phyloP scores from a whole-genome alignment of 2,329 filamentous ascomycete genomes.

The Sporothrix inflata region DNA sequence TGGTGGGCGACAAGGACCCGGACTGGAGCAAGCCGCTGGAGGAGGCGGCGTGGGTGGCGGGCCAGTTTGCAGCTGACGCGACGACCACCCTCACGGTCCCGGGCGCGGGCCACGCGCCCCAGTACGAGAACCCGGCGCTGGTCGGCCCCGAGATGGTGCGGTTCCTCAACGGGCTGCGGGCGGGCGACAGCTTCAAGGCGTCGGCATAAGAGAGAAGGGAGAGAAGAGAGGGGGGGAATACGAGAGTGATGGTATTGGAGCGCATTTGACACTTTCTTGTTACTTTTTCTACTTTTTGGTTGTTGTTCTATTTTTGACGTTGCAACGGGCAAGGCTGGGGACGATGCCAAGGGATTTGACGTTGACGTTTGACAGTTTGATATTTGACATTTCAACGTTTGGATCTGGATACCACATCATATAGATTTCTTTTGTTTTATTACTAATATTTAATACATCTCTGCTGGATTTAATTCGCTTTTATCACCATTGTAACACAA shows the following conservation, averaged over 20 bases:
- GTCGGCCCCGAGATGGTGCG: constrained; percentile 31
- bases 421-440: constrained; percentile 8
- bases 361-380: background rate
- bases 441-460: too few relatives aligned
- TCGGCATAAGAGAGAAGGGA: too few relatives aligned
- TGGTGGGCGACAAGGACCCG: constrained; percentile 35
- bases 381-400: background rate
- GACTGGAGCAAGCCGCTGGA: constrained; percentile 34
- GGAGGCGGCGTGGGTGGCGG: constrained; percentile 35
- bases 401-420: background rate
- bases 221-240: background rate
- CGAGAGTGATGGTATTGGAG: background rate
- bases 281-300: background rate
- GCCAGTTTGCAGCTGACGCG: constrained; percentile 27
- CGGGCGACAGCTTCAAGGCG: constrained; percentile 19
- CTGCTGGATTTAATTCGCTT: too few relatives aligned
- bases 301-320: background rate
- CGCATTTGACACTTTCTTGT: background rate
- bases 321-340: background rate
- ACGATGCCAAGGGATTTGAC: too few relatives aligned
- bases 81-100: constrained; percentile 27
- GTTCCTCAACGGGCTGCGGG: constrained; percentile 29
- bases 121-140: constrained; percentile 32
- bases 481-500: too few relatives aligned
- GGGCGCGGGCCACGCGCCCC: constrained; percentile 34